These are phyloP conservation scores for Gonapodya prolifera DNA, from an alignment of 192 early-diverging fungal species.

Conservation along the genomic window DNA sequence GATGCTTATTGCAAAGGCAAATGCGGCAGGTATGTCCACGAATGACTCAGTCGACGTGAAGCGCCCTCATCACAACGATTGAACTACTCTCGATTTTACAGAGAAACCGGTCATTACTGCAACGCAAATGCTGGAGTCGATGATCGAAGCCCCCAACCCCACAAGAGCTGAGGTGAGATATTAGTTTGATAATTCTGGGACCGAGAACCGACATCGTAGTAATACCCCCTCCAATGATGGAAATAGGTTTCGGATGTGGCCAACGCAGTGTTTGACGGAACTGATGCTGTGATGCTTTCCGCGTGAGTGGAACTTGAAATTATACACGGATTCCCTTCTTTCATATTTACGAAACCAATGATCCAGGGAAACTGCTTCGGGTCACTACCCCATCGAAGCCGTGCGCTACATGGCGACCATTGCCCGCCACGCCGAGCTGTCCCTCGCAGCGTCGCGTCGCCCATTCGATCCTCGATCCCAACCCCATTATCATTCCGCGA, in stretches of 20 bases:
- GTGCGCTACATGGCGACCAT: constrained; percentile 32
- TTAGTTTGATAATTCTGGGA: not conserved
- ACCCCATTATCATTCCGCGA: not conserved
- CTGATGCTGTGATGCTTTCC: constrained; percentile 33
- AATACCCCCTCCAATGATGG: too few species aligned
- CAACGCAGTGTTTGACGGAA: constrained; percentile 44
- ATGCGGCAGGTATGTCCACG: constrained; percentile 19
- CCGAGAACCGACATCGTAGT: too few species aligned
- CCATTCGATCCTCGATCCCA: not conserved
- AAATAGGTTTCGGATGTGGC: constrained; percentile 40
- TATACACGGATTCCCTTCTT: not conserved
- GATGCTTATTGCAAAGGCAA: constrained; percentile 35
- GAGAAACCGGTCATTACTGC: constrained; percentile 39
- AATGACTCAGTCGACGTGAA: not conserved
- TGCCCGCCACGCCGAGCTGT: constrained; percentile 28
- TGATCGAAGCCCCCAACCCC: constrained; percentile 36
- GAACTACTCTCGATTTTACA: constrained; percentile 16
- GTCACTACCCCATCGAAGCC: constrained; percentile 33
- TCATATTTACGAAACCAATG: too few species aligned
- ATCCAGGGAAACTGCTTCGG: constrained; percentile 33
- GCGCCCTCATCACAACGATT: not conserved
- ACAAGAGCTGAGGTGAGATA: constrained; percentile 29
- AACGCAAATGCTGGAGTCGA: constrained; percentile 44
- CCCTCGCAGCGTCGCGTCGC: not conserved
- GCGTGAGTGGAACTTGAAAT: not conserved